Evolutionary conservation across 495 filamentous ascomycete species (phyloP), one percentile per base, ranked within the genome.

Genomic region (Diplogelasinospora grovesii): DNA sequence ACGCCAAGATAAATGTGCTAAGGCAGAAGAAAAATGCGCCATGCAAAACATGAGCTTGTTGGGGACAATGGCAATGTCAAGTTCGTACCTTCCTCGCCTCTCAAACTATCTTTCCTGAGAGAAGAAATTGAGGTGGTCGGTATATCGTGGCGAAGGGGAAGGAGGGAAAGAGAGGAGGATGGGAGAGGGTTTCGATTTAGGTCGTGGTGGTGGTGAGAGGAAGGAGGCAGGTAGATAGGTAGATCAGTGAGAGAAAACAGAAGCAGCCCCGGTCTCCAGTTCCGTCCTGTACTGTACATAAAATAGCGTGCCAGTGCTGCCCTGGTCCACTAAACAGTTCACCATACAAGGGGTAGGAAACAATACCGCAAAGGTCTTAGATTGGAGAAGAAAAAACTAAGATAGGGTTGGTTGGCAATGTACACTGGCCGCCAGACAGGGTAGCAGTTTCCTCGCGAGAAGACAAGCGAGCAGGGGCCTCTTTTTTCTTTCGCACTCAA

Each of bases 151-250:
- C 49, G 59, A 60, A 53, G 57, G 50, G 50, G 50, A 56, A 54
- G 51, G 51, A 56, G 47, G 51, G 50, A 54, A 46, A 54, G 50
- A 43, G 52, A 52, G 48, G 50, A 55, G 48, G 49, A 58, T 57
- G 65, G 57, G 50, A 51, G 39, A 43, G 56, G 52, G 54, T 48
- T 56, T 56, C n/a, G 58, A 61, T 69, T 59, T 60, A 59, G 49
- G 57, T 57, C 57, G 57, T 52, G 54, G 49, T 49, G 57, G 58
- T 59, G 56, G 55, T 57, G 59, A 61, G 61, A 54, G 53, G 54
- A 41, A 53, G 58, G 53, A 56, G 56, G 55, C 54, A 49, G 55
- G 52, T 51, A 56, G 59, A 55, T 43, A n/a, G 60, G 59, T 50
- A 49, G 59, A 56, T 52, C 57, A 67, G 59, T 52, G 24, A 40